phyloP scores from a whole-genome alignment of 129 eudicot genomes.

The Centaurea solstitialis region DNA sequence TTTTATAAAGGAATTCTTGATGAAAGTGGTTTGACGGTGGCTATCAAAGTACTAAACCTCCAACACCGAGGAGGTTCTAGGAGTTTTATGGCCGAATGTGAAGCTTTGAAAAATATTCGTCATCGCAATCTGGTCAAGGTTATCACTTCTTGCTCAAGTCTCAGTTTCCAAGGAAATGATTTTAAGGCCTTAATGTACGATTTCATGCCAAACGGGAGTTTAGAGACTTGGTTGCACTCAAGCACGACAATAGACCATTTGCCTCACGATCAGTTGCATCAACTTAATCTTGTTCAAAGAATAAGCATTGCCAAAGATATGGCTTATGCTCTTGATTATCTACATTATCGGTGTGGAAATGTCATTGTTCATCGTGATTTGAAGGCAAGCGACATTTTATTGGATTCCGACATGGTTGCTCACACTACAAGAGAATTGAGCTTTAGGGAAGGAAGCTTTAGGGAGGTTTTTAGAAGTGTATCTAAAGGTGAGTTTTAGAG shows the following conservation, averaged over 20 bases:
- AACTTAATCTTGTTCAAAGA: constrained; percentile 5
- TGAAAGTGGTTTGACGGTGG: background rate
- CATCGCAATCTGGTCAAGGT: constrained; percentile 40
- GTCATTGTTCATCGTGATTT: constrained; percentile 39
- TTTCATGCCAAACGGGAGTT: constrained; percentile 40
- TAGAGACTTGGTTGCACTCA: constrained; percentile 36
- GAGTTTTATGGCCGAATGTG: constrained; percentile 40
- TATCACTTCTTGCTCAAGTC: constrained; percentile 41
- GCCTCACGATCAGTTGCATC: background rate
- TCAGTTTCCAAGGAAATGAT: constrained; percentile 36
- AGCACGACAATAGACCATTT: background rate
- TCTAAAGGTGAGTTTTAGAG: too few species aligned
- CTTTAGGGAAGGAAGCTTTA: too few species aligned
- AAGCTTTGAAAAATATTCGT: constrained; percentile 34
- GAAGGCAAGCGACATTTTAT: constrained; percentile 38
- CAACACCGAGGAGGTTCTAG: constrained; percentile 24
- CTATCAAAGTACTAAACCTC: too few species aligned
- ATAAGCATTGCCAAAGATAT: too few species aligned
- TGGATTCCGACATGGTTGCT: constrained; percentile 44
- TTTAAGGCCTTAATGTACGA: constrained; percentile 42
- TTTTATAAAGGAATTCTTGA: constrained; percentile 38
- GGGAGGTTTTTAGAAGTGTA: too few species aligned
- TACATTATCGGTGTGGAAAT: too few species aligned
- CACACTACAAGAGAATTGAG: too few species aligned
- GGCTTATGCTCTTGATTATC: too few species aligned